phyloP scores from a whole-genome alignment of 495 filamentous ascomycete genomes.

The Talaromyces borbonicus region DNA sequence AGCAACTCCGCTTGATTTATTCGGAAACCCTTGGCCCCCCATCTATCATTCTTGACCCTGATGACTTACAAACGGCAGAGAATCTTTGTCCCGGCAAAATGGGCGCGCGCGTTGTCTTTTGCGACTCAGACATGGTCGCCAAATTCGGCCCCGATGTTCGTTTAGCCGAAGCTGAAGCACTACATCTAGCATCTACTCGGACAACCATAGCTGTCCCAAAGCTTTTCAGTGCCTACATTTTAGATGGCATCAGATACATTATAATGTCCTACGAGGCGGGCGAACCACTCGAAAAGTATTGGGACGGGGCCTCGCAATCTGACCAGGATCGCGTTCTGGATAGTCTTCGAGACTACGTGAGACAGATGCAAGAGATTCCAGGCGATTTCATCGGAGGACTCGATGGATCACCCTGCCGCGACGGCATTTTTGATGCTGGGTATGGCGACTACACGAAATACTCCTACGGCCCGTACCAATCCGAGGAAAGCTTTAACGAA shows the following conservation, averaged over 20 bases:
- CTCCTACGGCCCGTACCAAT: conserved; percentile 12
- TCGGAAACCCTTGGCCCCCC: conserved; percentile 11
- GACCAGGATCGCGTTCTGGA: conserved; percentile 6
- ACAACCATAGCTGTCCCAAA: conserved; percentile 10
- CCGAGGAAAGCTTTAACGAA: conserved; percentile 12
- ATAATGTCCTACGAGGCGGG: conserved; percentile 12
- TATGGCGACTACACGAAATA: conserved; percentile 9
- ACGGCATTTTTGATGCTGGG: conserved; percentile 11
- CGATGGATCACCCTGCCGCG: conserved; percentile 9
- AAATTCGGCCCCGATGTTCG: conserved; percentile 12
- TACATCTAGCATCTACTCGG: conserved; percentile 8
- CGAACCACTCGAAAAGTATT: conserved; percentile 8
- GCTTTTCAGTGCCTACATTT: conserved; percentile 12
- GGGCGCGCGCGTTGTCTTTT: conserved; percentile 8
- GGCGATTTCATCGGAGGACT: conserved; percentile 10
- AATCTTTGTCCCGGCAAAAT: conserved; percentile 9
- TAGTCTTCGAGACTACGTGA: conserved; percentile 9
- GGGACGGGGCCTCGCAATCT: conserved; percentile 6
- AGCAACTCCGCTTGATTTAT: conserved; percentile 9
- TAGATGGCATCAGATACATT: conserved; percentile 9
- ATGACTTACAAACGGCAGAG: conserved; percentile 8
- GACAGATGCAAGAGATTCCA: conserved; percentile 8
- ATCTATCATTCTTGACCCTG: conserved; percentile 10
- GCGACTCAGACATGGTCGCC: conserved; percentile 9
- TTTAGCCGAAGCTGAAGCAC: conserved; percentile 11